phyloP scores from a whole-genome alignment of 257 asterid genomes.

The Lycium ferocissimum region DNA sequence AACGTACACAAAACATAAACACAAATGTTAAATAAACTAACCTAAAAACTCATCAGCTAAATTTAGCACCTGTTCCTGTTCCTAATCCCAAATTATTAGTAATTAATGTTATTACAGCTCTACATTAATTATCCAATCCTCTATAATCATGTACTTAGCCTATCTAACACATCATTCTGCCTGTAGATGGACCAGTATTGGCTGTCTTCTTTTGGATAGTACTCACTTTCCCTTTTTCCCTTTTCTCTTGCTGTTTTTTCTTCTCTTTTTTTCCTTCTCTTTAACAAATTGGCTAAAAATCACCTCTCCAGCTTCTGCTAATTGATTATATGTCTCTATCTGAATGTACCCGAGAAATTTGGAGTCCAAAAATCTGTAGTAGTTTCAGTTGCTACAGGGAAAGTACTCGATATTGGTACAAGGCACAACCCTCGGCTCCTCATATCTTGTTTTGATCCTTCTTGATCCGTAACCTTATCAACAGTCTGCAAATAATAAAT shows the following conservation, averaged over 20 bases:
- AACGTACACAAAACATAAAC: slow-evolving; percentile 24
- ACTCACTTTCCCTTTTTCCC: slow-evolving; percentile 45
- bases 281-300: background rate
- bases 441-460: slow-evolving; percentile 53
- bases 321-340: slow-evolving; percentile 39
- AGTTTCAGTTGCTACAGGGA: slow-evolving; percentile 70
- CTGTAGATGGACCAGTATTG: slow-evolving; percentile 62
- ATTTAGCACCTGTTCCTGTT: slow-evolving; percentile 88
- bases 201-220: slow-evolving; percentile 49
- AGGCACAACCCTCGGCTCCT: slow-evolving; percentile 80
- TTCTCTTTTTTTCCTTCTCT: slow-evolving; percentile 16
- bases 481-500: slow-evolving; percentile 40
- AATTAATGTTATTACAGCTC: slow-evolving; percentile 41
- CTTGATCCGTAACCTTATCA: slow-evolving; percentile 45
- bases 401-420: slow-evolving; percentile 82
- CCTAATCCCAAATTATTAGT: slow-evolving; percentile 45
- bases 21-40: slow-evolving; percentile 35
- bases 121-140: slow-evolving; percentile 31
- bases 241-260: slow-evolving; percentile 39
- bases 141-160: slow-evolving; percentile 46
- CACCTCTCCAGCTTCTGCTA: slow-evolving; percentile 30
- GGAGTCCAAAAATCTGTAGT: slow-evolving; percentile 78
- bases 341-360: slow-evolving; percentile 64
- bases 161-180: slow-evolving; percentile 39
- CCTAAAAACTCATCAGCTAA: slow-evolving; percentile 53